A percentile compares a stretch with the other conserved stretches of the same genome.
These are phyloP conservation scores for Herpotrichia juniperi DNA, from an alignment of 2,329 filamentous ascomycete genomes.

Conservation along the genomic window DNA sequence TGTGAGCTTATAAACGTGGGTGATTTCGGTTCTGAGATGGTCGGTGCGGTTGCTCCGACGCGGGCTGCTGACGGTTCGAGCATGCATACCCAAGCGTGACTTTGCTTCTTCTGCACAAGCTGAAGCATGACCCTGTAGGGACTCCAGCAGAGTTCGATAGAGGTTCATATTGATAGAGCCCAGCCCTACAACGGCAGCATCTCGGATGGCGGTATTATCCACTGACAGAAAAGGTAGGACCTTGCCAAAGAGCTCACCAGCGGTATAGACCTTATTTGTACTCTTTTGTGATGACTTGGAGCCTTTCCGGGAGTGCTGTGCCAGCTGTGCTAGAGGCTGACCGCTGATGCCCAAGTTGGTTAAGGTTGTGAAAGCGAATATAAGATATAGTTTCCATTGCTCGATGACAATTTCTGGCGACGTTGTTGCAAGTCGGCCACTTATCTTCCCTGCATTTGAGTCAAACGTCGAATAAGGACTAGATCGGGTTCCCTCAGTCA, in stretches of 20 bases:
- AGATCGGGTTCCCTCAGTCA: conserved; percentile 70
- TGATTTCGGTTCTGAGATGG: conserved; percentile 88
- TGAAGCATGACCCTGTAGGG: conserved; percentile 83
- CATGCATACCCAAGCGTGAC: conserved; percentile 75
- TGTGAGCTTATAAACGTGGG: conserved; percentile 93
- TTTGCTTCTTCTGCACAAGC: conserved; percentile 89
- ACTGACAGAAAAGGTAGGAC: conserved; percentile 86
- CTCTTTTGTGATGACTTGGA: conserved; percentile 73
- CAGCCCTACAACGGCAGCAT: conserved; percentile 88
- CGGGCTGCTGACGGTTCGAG: conserved; percentile 82
- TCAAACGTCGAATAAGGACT: conserved; percentile 64
- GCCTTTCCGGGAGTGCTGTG: conserved; percentile 80
- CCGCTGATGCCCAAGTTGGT: conserved; percentile 73
- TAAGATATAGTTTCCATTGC: conserved; percentile 97
- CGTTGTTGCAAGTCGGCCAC: conserved; percentile 65
- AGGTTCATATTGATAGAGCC: conserved; percentile 95
- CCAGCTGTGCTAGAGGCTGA: conserved; percentile 64
- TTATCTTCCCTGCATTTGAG: conserved; percentile 63
- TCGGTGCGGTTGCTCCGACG: conserved; percentile 84
- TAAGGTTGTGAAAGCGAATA: conserved; percentile 95
- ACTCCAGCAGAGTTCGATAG: conserved; percentile 88
- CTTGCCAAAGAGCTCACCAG: conserved; percentile 86
- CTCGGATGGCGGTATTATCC: conserved; percentile 79
- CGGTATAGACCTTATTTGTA: conserved; percentile 83
- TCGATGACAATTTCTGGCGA: conserved; percentile 89